phyloP scores from a whole-genome alignment of 768 basidiomycete species.

The Xerocomus spinulosus region DNA sequence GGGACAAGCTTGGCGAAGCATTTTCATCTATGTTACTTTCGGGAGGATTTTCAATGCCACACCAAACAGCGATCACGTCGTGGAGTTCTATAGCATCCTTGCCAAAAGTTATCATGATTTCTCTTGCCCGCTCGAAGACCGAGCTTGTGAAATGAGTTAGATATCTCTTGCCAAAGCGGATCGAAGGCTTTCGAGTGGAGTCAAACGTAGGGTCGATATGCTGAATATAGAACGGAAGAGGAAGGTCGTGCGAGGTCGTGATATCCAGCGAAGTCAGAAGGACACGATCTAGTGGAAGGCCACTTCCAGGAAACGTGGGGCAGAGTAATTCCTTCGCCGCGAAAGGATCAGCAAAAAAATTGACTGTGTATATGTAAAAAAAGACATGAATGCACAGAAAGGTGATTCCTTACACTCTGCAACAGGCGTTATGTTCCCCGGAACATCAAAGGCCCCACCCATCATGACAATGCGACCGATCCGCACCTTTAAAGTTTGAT shows the following conservation, averaged over 20 bases:
- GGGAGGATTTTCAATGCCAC: constrained; percentile 69
- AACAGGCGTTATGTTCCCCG: constrained; percentile 77
- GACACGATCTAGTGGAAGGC: constrained; percentile 63
- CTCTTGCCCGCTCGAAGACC: constrained; percentile 68
- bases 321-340: constrained; percentile 69
- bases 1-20: constrained; percentile 26
- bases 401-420: constrained; percentile 67
- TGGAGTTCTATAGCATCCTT: constrained; percentile 88
- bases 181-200: constrained; percentile 46
- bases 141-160: constrained; percentile 75
- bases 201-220: constrained; percentile 61
- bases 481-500: constrained; percentile 46
- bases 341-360: constrained; percentile 83
- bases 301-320: constrained; percentile 33
- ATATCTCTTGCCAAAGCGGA: constrained; percentile 45
- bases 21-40: constrained; percentile 25
- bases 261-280: constrained; percentile 76
- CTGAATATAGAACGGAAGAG: constrained; percentile 58
- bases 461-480: constrained; percentile 80
- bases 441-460: constrained; percentile 92
- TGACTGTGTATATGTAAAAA: constrained; percentile 46
- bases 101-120: constrained; percentile 74
- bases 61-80: constrained; percentile 88
- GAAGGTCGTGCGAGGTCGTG: constrained; percentile 74
- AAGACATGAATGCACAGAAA: background rate